Conservation (phyloP, 2,329 filamentous ascomycete species). For the Ceratocystis smalleyi region DNA sequence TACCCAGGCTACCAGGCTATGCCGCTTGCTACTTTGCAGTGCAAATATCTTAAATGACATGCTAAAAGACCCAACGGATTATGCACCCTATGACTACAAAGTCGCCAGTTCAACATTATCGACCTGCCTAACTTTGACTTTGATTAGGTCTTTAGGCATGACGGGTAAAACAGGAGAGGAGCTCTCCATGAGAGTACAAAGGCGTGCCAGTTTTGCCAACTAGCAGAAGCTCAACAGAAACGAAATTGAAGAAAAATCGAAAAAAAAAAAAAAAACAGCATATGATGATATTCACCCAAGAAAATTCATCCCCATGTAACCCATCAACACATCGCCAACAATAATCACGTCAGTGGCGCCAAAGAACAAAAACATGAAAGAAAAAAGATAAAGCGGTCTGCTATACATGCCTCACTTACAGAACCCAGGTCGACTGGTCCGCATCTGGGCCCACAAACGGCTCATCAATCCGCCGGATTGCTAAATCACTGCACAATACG, state of each 20-base stretch:
- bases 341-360: background rate
- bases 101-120: no score
- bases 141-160: no score
- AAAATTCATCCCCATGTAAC: background rate
- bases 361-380: background rate
- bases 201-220: no score
- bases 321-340: background rate
- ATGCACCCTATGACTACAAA: no score
- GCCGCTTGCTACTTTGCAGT: no score
- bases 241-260: background rate
- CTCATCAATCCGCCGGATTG: slow-evolving; percentile 86
- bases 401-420: slow-evolving; percentile 27
- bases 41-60: no score
- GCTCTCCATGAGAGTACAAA: no score
- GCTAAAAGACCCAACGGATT: no score
- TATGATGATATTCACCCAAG: background rate
- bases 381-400: background rate
- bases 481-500: slow-evolving; percentile 86
- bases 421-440: slow-evolving; percentile 64
- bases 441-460: slow-evolving; percentile 68
- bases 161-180: no score
- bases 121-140: no score
- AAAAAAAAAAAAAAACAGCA: background rate
- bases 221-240: background rate
- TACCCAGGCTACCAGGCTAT: no score